Evolutionary conservation across 371 early-diverging fungal genomes (phyloP).

Genomic region (Mortierella sp.): DNA sequence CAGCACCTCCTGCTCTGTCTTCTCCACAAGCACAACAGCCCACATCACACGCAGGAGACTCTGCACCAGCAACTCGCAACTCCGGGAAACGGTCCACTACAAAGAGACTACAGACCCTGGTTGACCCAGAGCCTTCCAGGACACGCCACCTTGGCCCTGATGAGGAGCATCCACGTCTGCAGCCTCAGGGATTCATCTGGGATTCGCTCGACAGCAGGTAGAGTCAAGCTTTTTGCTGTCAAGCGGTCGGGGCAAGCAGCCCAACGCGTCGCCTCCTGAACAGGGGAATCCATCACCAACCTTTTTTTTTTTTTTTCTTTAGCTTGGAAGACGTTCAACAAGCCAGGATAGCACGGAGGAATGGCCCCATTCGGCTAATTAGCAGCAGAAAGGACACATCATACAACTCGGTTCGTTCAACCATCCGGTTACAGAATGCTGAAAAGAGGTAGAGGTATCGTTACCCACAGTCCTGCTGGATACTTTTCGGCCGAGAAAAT

Average conservation of each 20-base stretch:
- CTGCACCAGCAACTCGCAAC: neutral
- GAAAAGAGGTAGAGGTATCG: slow-evolving; percentile 26
- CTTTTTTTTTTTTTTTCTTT: neutral
- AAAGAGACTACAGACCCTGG: neutral
- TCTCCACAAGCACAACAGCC: no score
- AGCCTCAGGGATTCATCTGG: slow-evolving; percentile 48
- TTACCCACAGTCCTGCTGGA: no score
- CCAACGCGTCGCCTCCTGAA: no score
- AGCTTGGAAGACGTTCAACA: slow-evolving; percentile 46
- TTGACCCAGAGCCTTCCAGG: slow-evolving; percentile 16
- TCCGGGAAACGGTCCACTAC: neutral
- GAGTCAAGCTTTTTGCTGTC: neutral
- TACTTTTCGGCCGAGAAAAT: no score
- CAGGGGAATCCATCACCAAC: no score
- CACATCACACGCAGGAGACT: neutral
- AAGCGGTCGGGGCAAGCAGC: neutral
- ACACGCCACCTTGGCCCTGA: slow-evolving; percentile 20
- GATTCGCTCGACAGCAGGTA: slow-evolving; percentile 48
- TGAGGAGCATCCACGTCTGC: neutral
- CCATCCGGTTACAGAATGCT: slow-evolving; percentile 36
- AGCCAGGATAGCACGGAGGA: slow-evolving; percentile 23
- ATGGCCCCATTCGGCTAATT: slow-evolving; percentile 29
- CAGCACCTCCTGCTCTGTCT: no score
- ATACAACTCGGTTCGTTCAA: slow-evolving; percentile 38
- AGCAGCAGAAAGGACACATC: slow-evolving; percentile 37